Base-by-base conservation (phyloP, 2,329 filamentous ascomycete species). In the Colletotrichum sp. region DNA sequence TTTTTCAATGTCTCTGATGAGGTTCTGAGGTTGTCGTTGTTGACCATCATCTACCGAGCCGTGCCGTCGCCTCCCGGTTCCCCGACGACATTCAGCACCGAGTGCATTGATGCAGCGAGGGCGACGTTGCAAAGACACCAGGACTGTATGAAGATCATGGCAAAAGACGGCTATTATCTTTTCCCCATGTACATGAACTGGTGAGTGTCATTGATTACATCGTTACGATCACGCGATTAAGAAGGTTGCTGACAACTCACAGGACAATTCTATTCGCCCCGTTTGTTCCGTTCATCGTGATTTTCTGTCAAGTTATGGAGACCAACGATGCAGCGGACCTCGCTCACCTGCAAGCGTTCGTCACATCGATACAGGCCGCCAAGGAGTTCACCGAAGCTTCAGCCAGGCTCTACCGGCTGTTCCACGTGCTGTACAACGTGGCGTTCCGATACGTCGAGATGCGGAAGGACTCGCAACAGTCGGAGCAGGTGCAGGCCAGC, bases 401-500 rank as follows among this genome's bases (percentile, higher is more conserved):
- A 8, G 85, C 87, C 30, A 90, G 90, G 78, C 84, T 92, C 18
- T 87, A 91, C 76, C 90, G 88, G 30, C 85, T 93, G 16, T 93
- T 91, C 77, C 87, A 90, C 63, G 88, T 92, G 3, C 87, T 93
- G 66, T 88, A 90, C 77, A 90, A 86, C 43, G 89, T 93, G 9
- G 91, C 91, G 1, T 86, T 87, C 43, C 84, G 92, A 6, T 93
- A 93, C 77, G 85, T 92, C 18, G 89, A 92, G 79, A 89, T 90
- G 4, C 90, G 90, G 67, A 79, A 78, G 32, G 77, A 75, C 8
- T 78, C 80, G 4, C 80, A 80, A 8, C 78, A 79, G 8, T 82
- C 81, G 26, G 79, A 79, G 63, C 80, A 83, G 75, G 81, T 85
- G 84, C 78, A 85, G 72, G 82, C 72, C 14, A 75, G 67, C 26